Percentiles rank a stretch among this genome's conserved stretches.
These are phyloP conservation scores for Skeletonema tropicum DNA, from an alignment of 108 stramenopile species.

Conservation along the genomic window DNA sequence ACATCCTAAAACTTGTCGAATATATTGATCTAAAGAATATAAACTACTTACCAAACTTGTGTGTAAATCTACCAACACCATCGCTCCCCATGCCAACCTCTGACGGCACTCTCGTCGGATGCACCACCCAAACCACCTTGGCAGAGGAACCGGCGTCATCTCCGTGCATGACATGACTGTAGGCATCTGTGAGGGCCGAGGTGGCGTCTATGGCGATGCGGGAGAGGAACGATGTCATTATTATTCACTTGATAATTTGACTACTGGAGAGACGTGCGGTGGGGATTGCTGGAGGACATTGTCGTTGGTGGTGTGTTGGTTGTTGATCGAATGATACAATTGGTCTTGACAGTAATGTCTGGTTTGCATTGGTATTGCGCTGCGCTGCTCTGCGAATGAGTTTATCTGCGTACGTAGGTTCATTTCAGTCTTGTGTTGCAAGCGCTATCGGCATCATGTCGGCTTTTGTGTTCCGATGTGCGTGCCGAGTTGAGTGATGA, in stretches of 20 bases:
- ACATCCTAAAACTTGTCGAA: neutral
- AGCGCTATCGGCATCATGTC: too few species aligned
- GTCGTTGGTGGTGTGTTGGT: neutral
- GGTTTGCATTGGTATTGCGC: too few species aligned
- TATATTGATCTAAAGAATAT: too few species aligned
- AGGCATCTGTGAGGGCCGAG: slow-evolving; percentile 67
- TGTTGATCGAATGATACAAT: too few species aligned
- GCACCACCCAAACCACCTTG: slow-evolving; percentile 62
- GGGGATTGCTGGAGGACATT: neutral
- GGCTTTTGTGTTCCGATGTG: too few species aligned
- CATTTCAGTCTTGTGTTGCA: too few species aligned
- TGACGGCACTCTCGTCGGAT: slow-evolving; percentile 41
- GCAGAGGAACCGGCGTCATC: slow-evolving; percentile 84
- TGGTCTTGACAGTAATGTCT: too few species aligned
- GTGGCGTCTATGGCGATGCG: slow-evolving; percentile 45
- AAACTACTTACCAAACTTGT: slow-evolving; percentile 54
- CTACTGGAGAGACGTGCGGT: too few species aligned
- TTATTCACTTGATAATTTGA: neutral
- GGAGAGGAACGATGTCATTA: slow-evolving; percentile 50
- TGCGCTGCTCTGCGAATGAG: too few species aligned
- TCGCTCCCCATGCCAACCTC: slow-evolving; percentile 13
- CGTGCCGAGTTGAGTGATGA: too few species aligned
- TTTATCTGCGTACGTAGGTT: too few species aligned
- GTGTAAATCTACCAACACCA: slow-evolving; percentile 15
- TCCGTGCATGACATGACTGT: slow-evolving; percentile 71